Evolutionary conservation across 305 asterid species (phyloP).

Genomic region (Solanum hybrid): DNA sequence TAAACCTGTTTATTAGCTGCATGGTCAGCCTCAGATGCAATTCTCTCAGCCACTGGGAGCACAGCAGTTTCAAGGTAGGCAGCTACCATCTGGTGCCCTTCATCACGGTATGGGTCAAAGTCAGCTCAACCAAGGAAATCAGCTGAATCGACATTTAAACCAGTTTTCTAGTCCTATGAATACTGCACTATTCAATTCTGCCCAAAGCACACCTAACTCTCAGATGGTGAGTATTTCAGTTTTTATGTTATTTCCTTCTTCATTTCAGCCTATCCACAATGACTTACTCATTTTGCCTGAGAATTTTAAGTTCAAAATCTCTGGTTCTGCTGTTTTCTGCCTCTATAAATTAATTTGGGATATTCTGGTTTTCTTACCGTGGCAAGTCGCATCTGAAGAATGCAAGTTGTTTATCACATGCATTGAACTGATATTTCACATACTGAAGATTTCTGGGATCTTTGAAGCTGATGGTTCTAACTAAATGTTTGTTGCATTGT

Average conservation of each 20-base stretch:
- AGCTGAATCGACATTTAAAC: conserved; percentile 72
- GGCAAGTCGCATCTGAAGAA: conserved; percentile 1
- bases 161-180: conserved; percentile 82
- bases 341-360: background rate
- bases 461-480: background rate
- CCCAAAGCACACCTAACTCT: conserved; percentile 66
- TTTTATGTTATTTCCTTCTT: background rate
- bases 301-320: background rate
- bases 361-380: background rate
- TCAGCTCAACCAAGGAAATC: conserved; percentile 86
- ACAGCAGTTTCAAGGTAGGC: conserved; percentile 81
- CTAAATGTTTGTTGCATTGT: background rate
- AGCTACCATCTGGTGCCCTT: conserved; percentile 66
- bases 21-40: conserved; percentile 83
- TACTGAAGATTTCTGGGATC: background rate
- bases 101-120: conserved; percentile 60
- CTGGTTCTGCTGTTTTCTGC: background rate
- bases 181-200: conserved; percentile 79
- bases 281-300: background rate
- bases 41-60: conserved; percentile 73
- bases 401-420: background rate
- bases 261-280: background rate
- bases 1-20: conserved; percentile 40
- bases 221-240: conserved; percentile 54
- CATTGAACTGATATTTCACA: background rate